phyloP scores from a whole-genome alignment of 306 rosid species.

The Begonia peltatifolia region DNA sequence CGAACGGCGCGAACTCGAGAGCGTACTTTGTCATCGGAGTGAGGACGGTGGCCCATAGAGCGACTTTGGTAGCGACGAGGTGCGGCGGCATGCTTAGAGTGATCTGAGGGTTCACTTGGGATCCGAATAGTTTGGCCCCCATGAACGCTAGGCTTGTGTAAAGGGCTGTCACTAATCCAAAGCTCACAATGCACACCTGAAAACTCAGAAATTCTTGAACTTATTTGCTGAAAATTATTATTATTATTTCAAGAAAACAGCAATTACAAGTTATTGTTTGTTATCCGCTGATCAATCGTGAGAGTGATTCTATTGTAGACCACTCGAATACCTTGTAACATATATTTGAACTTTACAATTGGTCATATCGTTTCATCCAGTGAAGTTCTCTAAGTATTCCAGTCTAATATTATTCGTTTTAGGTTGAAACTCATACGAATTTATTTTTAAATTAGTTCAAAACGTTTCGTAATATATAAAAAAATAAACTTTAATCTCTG shows the following conservation, averaged over 20 bases:
- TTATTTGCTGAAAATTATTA: no score
- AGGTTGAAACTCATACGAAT: no score
- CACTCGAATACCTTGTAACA: no score
- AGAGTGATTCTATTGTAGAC: no score
- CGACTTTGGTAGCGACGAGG: conserved; percentile 33
- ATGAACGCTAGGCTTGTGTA: conserved; percentile 31
- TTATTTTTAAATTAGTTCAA: no score
- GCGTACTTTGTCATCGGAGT: conserved; percentile 80
- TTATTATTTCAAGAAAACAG: background rate
- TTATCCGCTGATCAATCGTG: no score
- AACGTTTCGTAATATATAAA: no score
- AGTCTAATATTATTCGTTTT: no score
- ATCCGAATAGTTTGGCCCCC: conserved; percentile 68
- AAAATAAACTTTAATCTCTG: no score
- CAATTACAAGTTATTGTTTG: background rate
- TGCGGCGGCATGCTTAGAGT: conserved; percentile 65
- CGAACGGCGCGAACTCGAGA: conserved; percentile 55
- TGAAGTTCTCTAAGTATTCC: no score
- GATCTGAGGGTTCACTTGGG: conserved; percentile 41
- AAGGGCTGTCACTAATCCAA: conserved; percentile 30
- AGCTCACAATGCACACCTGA: conserved; percentile 65
- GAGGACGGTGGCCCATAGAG: conserved; percentile 64
- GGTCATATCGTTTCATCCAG: no score
- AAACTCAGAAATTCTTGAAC: background rate
- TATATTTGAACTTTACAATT: no score